Evolutionary conservation across 176 grass and related monocot species (phyloP).

Genomic region (Avena insularis): DNA sequence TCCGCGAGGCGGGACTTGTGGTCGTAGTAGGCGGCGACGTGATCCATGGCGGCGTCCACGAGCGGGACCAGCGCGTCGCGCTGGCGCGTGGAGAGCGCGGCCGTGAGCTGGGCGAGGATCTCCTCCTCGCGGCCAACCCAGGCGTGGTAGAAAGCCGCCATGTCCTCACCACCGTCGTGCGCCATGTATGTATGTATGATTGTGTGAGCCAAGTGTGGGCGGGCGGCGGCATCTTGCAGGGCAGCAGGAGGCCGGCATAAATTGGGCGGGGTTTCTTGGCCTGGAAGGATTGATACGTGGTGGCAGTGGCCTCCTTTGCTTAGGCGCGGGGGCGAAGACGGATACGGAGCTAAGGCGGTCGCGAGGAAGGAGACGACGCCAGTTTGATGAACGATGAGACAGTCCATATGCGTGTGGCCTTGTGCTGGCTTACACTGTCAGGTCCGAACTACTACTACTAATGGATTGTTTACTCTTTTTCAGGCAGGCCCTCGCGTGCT

Average conservation of each 20-base stretch:
- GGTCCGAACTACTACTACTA: neutral
- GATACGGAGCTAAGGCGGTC: conserved; percentile 12
- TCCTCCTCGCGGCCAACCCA: conserved; percentile 65
- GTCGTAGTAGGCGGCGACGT: conserved; percentile 60
- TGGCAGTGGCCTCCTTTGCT: neutral
- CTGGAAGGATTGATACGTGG: conserved; percentile 35
- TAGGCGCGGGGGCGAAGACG: conserved; percentile 20
- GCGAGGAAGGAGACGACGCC: conserved; percentile 19
- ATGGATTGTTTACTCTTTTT: neutral
- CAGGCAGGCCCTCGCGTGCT: neutral
- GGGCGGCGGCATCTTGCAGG: conserved; percentile 14
- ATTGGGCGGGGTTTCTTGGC: conserved; percentile 44
- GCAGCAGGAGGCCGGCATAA: conserved; percentile 5
- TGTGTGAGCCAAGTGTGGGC: too few species aligned
- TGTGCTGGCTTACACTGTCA: neutral
- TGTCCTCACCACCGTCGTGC: conserved; percentile 21
- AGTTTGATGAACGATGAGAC: neutral
- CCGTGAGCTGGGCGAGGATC: conserved; percentile 47
- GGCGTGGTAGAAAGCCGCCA: conserved; percentile 63
- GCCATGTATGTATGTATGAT: neutral
- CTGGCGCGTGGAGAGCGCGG: conserved; percentile 27
- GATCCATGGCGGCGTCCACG: conserved; percentile 45
- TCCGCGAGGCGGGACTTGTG: conserved; percentile 63
- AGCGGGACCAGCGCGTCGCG: conserved; percentile 29
- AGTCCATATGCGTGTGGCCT: neutral